Conservation (phyloP, 345 rosid species). For the Citrus unshiu region DNA sequence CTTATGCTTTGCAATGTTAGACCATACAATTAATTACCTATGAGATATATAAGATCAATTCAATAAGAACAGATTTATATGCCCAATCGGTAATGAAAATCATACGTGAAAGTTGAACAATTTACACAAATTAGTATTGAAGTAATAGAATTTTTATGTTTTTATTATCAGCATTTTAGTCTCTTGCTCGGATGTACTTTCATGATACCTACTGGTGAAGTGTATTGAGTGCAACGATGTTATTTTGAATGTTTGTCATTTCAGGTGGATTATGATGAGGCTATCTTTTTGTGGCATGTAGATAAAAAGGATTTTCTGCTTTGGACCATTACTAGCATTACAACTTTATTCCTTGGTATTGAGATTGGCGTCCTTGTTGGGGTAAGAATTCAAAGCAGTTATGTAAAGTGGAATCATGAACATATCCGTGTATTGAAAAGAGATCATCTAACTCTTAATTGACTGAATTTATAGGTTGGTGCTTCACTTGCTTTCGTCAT, state of each 20-base stretch:
- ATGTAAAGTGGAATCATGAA: background rate
- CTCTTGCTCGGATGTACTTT: background rate
- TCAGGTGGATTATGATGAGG: conserved; percentile 96
- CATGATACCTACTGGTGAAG: background rate
- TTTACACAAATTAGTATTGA: background rate
- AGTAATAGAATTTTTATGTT: background rate
- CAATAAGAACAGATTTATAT: background rate
- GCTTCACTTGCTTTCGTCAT: conserved; percentile 96
- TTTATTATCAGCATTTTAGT: background rate
- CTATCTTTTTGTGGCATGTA: conserved; percentile 92
- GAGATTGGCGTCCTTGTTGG: conserved; percentile 99
- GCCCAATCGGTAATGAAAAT: background rate
- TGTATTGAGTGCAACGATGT: background rate
- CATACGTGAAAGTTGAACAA: background rate
- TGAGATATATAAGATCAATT: background rate
- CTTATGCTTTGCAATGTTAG: background rate
- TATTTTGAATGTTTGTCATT: conserved; percentile 22
- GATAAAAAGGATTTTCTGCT: conserved; percentile 97
- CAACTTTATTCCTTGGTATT: conserved; percentile 89
- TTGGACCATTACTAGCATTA: conserved; percentile 74
- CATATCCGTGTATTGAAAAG: background rate
- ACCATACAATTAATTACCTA: background rate
- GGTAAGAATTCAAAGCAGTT: conserved; percentile 44
- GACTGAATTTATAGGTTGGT: conserved; percentile 63
- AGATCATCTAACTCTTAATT: conserved; percentile 5